Conservation (phyloP, 1,284 basidiomycete genomes). For the Lignosus rhinocerotis region DNA sequence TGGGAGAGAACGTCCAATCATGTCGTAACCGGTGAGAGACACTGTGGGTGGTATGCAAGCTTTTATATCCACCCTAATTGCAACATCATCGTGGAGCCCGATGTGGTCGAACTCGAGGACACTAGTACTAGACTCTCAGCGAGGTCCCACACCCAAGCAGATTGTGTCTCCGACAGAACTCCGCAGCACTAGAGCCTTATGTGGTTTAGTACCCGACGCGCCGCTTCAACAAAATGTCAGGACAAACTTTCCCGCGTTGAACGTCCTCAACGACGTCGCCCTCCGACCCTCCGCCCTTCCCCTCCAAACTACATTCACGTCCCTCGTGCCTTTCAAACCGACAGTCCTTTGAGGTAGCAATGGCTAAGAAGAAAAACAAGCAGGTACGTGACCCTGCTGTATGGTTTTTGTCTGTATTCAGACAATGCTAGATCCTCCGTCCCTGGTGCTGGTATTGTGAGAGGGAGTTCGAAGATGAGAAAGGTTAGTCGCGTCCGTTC, state of each 20-base stretch:
- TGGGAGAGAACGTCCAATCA: constrained; percentile 39
- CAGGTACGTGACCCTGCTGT: constrained; percentile 45
- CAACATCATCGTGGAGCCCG: constrained; percentile 15
- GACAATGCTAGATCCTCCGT: constrained; percentile 64
- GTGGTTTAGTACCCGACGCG: too few relatives aligned
- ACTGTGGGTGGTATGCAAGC: background rate
- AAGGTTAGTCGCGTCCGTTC: constrained; percentile 53
- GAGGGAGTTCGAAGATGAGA: constrained; percentile 97
- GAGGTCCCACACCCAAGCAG: too few relatives aligned
- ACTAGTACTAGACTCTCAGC: too few relatives aligned
- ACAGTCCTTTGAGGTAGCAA: constrained; percentile 28
- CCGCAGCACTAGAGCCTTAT: too few relatives aligned
- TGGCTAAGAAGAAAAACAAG: constrained; percentile 85
- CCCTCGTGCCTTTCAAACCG: background rate
- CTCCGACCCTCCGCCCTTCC: constrained; percentile 6
- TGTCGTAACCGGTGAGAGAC: constrained; percentile 5
- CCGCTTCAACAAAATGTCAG: too few relatives aligned
- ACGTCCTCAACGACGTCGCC: background rate
- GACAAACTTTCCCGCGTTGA: too few relatives aligned
- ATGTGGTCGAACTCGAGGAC: constrained; percentile 11
- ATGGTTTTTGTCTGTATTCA: constrained; percentile 1
- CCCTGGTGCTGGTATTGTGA: constrained; percentile 99
- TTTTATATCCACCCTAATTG: background rate
- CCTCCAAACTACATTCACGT: constrained; percentile 1
- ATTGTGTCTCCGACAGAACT: too few relatives aligned